These are phyloP conservation scores for Zygosaccharomyces pseudorouxii DNA, from an alignment of 805 yeast species.

Conservation along the genomic window DNA sequence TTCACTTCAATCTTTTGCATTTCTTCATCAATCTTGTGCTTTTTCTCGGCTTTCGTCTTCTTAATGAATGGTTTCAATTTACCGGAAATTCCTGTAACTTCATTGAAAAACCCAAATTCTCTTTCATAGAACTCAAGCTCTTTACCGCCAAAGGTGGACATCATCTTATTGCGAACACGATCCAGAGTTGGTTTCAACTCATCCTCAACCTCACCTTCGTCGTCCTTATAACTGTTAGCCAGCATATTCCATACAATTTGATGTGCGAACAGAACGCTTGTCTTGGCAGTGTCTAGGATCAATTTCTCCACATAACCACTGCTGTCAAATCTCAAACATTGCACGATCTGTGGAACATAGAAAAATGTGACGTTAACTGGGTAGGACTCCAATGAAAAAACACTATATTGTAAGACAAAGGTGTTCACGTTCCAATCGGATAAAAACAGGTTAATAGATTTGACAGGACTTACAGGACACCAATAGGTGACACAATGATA, in stretches of 20 bases:
- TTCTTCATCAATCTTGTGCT: slow-evolving; percentile 92
- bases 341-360: slow-evolving; percentile 97
- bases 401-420: slow-evolving; percentile 73
- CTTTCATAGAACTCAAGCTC: slow-evolving; percentile 68
- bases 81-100: slow-evolving; percentile 91
- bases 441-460: slow-evolving; percentile 75
- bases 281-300: slow-evolving; percentile 86
- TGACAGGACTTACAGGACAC: slow-evolving; percentile 75
- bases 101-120: slow-evolving; percentile 86
- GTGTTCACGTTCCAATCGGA: slow-evolving; percentile 69
- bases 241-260: slow-evolving; percentile 97
- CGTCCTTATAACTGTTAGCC: slow-evolving; percentile 89
- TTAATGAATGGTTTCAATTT: slow-evolving; percentile 91
- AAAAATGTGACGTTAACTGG: slow-evolving; percentile 87
- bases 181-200: slow-evolving; percentile 79
- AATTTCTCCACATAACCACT: slow-evolving; percentile 84
- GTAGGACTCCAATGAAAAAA: slow-evolving; percentile 83
- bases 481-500: slow-evolving; percentile 51
- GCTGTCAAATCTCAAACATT: slow-evolving; percentile 74
- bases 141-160: slow-evolving; percentile 50
- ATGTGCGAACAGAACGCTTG: slow-evolving; percentile 88
- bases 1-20: slow-evolving; percentile 72
- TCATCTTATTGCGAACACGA: slow-evolving; percentile 61
- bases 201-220: slow-evolving; percentile 77
- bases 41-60: slow-evolving; percentile 93